Percentiles rank a stretch among this genome's conserved stretches.
phyloP scores from a whole-genome alignment of 768 basidiomycete species.

The Mrakia gelida region DNA sequence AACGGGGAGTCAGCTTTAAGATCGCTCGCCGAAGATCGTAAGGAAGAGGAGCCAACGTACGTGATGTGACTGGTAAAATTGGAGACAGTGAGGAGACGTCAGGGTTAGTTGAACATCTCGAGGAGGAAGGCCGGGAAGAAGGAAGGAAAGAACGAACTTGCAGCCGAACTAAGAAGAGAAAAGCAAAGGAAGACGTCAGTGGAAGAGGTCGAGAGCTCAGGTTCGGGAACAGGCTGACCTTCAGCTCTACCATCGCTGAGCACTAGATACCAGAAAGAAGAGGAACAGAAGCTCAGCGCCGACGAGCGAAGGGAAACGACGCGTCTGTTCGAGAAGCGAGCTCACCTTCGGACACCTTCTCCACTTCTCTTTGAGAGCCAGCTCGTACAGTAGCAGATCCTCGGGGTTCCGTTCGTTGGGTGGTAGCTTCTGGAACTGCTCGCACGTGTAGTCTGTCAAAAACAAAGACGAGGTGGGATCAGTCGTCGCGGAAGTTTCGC shows the following conservation, averaged over 20 bases:
- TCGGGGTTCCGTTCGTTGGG: conserved; percentile 4
- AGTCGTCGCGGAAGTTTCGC: not conserved
- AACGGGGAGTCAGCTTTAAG: not conserved
- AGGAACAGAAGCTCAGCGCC: not conserved
- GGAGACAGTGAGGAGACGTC: not conserved
- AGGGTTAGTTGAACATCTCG: not conserved
- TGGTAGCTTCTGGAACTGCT: not conserved
- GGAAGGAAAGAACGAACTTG: not conserved
- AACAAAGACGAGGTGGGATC: too few species aligned
- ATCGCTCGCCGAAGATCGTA: not conserved
- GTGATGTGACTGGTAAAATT: not conserved
- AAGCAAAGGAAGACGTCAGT: not conserved
- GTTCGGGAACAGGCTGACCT: not conserved
- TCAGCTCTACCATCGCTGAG: conserved; percentile 7
- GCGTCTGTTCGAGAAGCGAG: not conserved
- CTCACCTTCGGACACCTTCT: conserved; percentile 2
- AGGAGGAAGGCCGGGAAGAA: not conserved
- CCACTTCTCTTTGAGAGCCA: conserved; percentile 10
- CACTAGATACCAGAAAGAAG: not conserved
- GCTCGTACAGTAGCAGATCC: not conserved
- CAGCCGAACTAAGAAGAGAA: not conserved
- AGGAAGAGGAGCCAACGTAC: not conserved
- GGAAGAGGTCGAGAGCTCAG: not conserved
- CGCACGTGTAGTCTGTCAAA: not conserved
- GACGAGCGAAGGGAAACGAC: not conserved